Evolutionary conservation across 1,284 basidiomycete genomes (phyloP).

Genomic region (Vanrija sp.): DNA sequence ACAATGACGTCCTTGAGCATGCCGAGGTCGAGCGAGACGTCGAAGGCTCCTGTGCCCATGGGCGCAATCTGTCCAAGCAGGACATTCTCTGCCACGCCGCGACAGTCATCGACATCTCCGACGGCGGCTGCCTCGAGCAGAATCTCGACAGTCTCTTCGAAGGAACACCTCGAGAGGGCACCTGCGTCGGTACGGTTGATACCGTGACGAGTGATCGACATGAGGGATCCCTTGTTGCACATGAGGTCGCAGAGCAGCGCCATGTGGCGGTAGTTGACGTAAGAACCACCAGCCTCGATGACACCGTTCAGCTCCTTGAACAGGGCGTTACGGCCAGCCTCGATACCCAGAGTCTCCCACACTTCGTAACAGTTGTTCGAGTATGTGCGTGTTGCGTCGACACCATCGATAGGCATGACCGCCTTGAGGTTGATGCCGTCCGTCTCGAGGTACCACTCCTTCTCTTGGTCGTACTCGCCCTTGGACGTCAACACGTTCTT

Average conservation of each 20-base stretch:
- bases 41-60: slow-evolving; percentile 93
- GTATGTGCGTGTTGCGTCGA: slow-evolving; percentile 85
- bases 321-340: slow-evolving; percentile 90
- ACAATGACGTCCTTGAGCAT: slow-evolving; percentile 99
- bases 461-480: slow-evolving; percentile 55
- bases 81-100: slow-evolving; percentile 96
- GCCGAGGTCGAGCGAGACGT: slow-evolving; percentile 91
- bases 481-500: slow-evolving; percentile 61
- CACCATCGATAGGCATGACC: slow-evolving; percentile 91
- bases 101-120: slow-evolving; percentile 96
- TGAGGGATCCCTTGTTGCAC: slow-evolving; percentile 91
- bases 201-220: slow-evolving; percentile 99
- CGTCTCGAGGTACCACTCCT: slow-evolving; percentile 96
- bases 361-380: slow-evolving; percentile 98
- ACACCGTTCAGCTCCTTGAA: slow-evolving; percentile 88
- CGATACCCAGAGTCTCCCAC: slow-evolving; percentile 95
- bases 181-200: slow-evolving; percentile 98
- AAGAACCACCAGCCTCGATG: slow-evolving; percentile 98
- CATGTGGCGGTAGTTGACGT: slow-evolving; percentile 98
- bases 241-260: slow-evolving; percentile 95
- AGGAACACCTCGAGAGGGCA: slow-evolving; percentile 96
- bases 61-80: slow-evolving; percentile 98
- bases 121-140: slow-evolving; percentile 97
- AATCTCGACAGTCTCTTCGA: slow-evolving; percentile 99
- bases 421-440: slow-evolving; percentile 92